phyloP scores from a whole-genome alignment of 495 filamentous ascomycete species.

The Penicillium paradoxum region DNA sequence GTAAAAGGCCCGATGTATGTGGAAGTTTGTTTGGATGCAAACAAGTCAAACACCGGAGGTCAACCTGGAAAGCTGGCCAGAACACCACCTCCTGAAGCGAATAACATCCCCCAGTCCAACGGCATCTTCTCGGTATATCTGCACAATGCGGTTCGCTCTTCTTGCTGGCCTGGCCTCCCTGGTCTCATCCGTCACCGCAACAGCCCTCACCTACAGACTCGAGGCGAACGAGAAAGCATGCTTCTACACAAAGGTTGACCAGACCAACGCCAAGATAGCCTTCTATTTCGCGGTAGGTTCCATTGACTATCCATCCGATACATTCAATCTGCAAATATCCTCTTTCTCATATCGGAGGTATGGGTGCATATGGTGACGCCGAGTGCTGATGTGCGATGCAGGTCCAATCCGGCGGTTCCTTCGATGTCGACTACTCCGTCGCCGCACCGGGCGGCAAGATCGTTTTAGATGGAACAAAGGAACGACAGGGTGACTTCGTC shows the following conservation, averaged over 20 bases:
- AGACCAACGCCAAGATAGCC: conserved; percentile 74
- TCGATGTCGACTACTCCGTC: conserved; percentile 92
- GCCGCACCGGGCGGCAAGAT: conserved; percentile 75
- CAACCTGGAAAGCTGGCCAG: conserved; percentile 32
- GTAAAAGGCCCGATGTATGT: not conserved
- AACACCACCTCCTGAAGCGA: conserved; percentile 29
- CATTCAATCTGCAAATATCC: not conserved
- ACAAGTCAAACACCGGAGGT: conserved; percentile 33
- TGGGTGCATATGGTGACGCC: not conserved
- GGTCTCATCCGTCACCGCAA: conserved; percentile 59
- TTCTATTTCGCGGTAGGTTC: conserved; percentile 96
- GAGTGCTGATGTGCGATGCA: conserved; percentile 28
- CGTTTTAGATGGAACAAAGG: conserved; percentile 83
- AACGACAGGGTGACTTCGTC: conserved; percentile 95
- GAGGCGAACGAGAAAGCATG: conserved; percentile 88
- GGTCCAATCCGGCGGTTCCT: conserved; percentile 95
- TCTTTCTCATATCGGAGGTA: not conserved
- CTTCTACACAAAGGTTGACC: conserved; percentile 77
- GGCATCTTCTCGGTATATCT: not conserved
- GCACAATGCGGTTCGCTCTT: conserved; percentile 40
- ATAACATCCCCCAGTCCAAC: conserved; percentile 4
- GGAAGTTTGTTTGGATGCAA: conserved; percentile 30
- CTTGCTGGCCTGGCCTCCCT: conserved; percentile 58
- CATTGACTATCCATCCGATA: not conserved
- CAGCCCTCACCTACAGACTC: conserved; percentile 93